Base-by-base conservation (phyloP, 352 stramenopile species). In the Pythium angustatum region DNA sequence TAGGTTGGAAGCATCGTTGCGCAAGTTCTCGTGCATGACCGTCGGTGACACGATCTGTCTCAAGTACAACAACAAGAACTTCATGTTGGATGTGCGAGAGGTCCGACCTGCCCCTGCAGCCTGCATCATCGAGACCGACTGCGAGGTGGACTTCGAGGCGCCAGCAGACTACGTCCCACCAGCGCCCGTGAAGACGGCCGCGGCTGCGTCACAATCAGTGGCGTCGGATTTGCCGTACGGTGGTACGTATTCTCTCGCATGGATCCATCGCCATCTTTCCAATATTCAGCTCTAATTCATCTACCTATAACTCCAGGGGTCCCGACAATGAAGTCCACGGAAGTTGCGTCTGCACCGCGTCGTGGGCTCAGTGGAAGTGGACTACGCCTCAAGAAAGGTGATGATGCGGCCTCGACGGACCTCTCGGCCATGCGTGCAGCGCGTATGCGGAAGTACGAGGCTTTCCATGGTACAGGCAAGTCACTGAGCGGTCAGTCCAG, bases 81-180 rank as follows among this genome's bases (percentile, higher is more conserved):
- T 98, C 73, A 88, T 99, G 77, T 85, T 99, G 66, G 95, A 98
- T 64, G 88, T 99, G n/a, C 94, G 97, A 24, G 97, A 99, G 77
- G 86, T 99, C 3, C 86, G 97, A 64, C 98, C 98, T 0, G 72
- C 93, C 27, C 90, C 97, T 58, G 98, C 97, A 14, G 97, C 94
- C 7, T 99, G 96, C 69, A 99, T 99, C 70, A 99, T 99, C 60
- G 98, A 99, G 82, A 99, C 97, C 2, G 98, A 99, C 77, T 99
- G 96, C 64, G 98, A 99, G 72, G 95, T 99, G 8, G 98, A 99
- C 75, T 99, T 99, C 75, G 97, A 99, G 71, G 86, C 97, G 3
- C 98, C 98, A 3, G 79, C 81, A 0, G 87, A 94, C 62, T 96
- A 96, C 48, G 77, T 90, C 5, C 83, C 79, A 17, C 81, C 85